Percentiles rank a stretch among this genome's conserved stretches.
phyloP scores from a whole-genome alignment of 2,329 filamentous ascomycete genomes.

The Nemania serpens region DNA sequence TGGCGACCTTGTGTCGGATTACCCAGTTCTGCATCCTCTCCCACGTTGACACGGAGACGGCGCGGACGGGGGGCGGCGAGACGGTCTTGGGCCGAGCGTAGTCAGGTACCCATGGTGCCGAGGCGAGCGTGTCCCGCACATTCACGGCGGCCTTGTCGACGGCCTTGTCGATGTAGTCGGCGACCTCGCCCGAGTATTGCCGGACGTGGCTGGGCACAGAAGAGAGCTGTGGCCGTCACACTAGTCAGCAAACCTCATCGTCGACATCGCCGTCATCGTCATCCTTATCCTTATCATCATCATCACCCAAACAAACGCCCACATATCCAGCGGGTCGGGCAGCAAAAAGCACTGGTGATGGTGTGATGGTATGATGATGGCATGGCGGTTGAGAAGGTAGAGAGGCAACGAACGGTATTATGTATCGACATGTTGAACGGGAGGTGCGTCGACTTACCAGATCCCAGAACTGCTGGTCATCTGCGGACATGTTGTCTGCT shows the following conservation, averaged over 20 bases:
- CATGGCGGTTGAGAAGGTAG: background rate
- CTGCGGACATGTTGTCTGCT: slow-evolving; percentile 68
- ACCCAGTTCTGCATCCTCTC: slow-evolving; percentile 74
- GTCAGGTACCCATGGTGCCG: slow-evolving; percentile 74
- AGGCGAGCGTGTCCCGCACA: slow-evolving; percentile 71
- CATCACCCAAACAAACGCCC: background rate
- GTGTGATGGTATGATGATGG: too few species aligned
- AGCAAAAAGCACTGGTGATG: too few species aligned
- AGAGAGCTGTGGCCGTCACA: slow-evolving; percentile 49
- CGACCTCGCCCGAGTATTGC: slow-evolving; percentile 72
- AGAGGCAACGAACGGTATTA: background rate
- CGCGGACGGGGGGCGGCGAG: slow-evolving; percentile 44
- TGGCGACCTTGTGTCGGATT: slow-evolving; percentile 71
- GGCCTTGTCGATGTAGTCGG: slow-evolving; percentile 79
- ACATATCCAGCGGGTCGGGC: background rate
- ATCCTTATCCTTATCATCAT: background rate
- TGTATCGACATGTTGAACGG: background rate
- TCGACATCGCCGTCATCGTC: slow-evolving; percentile 10
- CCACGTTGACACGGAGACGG: slow-evolving; percentile 43
- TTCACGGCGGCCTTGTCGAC: slow-evolving; percentile 75
- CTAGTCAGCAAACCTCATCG: background rate
- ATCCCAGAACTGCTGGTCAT: slow-evolving; percentile 79
- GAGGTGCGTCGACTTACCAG: slow-evolving; percentile 58
- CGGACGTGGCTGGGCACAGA: slow-evolving; percentile 66
- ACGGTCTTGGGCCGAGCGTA: slow-evolving; percentile 65